Conservation (phyloP, 305 asterid species). For the Petunia hybrid region DNA sequence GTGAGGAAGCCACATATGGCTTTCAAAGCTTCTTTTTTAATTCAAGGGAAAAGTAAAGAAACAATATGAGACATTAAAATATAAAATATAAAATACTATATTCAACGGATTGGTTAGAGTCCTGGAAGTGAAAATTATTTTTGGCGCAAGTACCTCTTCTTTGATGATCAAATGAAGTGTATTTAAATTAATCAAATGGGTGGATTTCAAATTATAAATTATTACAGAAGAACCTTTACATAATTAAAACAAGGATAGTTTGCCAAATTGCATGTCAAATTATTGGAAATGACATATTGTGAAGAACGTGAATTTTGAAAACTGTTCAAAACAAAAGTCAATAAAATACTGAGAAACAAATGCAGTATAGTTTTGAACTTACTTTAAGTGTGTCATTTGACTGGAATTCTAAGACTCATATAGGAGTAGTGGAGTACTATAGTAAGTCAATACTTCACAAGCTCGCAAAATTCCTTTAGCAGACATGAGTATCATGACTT, state of each 20-base stretch:
- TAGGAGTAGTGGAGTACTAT: too few species aligned
- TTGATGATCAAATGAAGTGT: too few species aligned
- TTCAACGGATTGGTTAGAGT: too few species aligned
- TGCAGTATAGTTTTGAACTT: neutral
- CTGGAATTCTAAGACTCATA: neutral
- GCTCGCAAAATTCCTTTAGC: neutral
- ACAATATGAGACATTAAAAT: neutral
- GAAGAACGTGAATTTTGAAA: neutral
- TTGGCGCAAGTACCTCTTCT: too few species aligned
- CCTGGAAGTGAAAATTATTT: too few species aligned
- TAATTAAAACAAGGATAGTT: neutral
- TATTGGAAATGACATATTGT: neutral
- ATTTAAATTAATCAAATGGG: too few species aligned
- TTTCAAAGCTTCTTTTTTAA: neutral
- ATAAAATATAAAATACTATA: too few species aligned
- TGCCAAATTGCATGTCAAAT: neutral
- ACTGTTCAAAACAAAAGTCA: neutral
- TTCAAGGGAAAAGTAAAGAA: neutral
- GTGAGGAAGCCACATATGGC: neutral
- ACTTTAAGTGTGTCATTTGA: neutral
- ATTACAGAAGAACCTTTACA: neutral
- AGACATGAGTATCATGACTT: neutral
- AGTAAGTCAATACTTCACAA: neutral
- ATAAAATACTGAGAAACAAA: constrained; percentile 5
- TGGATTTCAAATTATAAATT: too few species aligned